Evolutionary conservation across 768 basidiomycete genomes (phyloP).

Genomic region (Boletellus ananiceps): DNA sequence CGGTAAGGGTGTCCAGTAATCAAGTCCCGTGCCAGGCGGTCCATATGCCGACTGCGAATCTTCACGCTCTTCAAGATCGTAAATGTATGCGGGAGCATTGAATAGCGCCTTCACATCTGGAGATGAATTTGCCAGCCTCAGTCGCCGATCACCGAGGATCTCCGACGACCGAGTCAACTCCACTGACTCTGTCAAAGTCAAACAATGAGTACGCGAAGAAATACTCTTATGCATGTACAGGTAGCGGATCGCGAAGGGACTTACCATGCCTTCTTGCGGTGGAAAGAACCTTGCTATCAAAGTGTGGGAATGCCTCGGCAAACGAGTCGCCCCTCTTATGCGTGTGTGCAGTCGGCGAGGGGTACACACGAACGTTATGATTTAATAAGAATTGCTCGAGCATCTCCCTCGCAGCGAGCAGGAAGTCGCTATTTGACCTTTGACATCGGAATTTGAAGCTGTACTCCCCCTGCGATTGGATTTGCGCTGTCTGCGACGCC

Average conservation of each 20-base stretch:
- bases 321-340: constrained; percentile 91
- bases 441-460: constrained; percentile 97
- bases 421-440: constrained; percentile 89
- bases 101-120: constrained; percentile 95
- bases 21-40: constrained; percentile 45
- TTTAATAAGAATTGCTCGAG: constrained; percentile 86
- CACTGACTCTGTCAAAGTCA: constrained; percentile 55
- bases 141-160: constrained; percentile 65
- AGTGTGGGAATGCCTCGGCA: constrained; percentile 93
- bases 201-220: constrained; percentile 5
- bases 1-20: constrained; percentile 74
- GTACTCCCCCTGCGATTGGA: constrained; percentile 49
- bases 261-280: constrained; percentile 66
- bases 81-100: constrained; percentile 79
- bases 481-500: constrained; percentile 15
- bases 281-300: constrained; percentile 90
- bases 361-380: constrained; percentile 80
- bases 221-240: constrained; percentile 11
- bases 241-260: constrained; percentile 29
- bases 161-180: constrained; percentile 61
- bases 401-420: constrained; percentile 85
- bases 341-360: constrained; percentile 69
- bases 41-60: constrained; percentile 59
- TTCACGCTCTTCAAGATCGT: constrained; percentile 70
- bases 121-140: constrained; percentile 84